These are phyloP conservation scores for Aspergillus tanneri DNA, from an alignment of 2,329 filamentous ascomycete genomes.

Conservation along the genomic window DNA sequence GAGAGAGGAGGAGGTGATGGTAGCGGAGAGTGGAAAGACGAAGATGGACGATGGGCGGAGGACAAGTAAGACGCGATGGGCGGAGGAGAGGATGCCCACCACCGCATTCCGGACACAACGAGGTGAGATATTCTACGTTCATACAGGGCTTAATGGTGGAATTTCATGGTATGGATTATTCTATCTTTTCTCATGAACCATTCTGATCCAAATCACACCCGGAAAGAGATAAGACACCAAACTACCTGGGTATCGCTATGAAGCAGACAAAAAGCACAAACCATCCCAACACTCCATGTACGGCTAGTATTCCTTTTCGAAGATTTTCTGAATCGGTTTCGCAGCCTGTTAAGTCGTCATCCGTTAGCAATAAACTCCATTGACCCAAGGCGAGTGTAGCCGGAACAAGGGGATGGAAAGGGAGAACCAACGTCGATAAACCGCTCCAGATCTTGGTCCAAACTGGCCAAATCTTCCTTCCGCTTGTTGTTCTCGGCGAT, in stretches of 20 bases:
- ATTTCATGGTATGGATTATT: background rate
- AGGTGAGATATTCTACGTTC: too few relatives aligned
- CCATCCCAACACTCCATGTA: background rate
- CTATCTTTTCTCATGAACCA: background rate
- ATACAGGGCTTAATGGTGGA: too few relatives aligned
- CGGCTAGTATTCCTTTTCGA: conserved; percentile 66
- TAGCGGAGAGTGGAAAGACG: conserved; percentile 20
- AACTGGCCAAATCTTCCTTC: conserved; percentile 85
- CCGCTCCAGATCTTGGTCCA: conserved; percentile 89
- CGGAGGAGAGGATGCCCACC: too few relatives aligned
- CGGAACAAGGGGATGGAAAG: background rate
- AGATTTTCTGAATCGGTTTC: conserved; percentile 81
- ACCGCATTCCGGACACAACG: too few relatives aligned
- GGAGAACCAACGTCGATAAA: conserved; percentile 73
- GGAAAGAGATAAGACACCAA: conserved; percentile 10
- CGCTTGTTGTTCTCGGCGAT: conserved; percentile 82
- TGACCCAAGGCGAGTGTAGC: background rate
- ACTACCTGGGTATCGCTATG: conserved; percentile 31
- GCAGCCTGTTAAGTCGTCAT: conserved; percentile 60
- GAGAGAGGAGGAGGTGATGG: conserved; percentile 11
- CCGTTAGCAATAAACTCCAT: background rate
- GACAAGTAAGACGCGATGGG: too few relatives aligned
- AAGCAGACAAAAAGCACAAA: conserved; percentile 11
- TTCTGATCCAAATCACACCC: background rate
- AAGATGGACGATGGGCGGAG: background rate